Evolutionary conservation across 257 asterid species (phyloP), one percentile per base, ranked within the genome.

Genomic region (Solanum piurae): DNA sequence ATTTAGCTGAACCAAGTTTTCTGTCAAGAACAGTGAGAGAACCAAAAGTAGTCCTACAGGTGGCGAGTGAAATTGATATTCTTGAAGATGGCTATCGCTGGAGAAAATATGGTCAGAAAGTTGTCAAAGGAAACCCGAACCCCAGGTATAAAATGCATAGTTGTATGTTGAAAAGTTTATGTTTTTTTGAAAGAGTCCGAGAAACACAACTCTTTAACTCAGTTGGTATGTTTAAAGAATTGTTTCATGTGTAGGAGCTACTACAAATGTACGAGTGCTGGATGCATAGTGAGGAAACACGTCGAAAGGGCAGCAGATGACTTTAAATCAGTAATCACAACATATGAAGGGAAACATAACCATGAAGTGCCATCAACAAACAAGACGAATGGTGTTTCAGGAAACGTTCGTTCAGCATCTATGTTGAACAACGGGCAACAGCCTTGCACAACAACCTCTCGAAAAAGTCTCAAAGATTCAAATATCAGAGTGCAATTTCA

Each of bases 21-120:
- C 88, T 91, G 79, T 86, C 96, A 37, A 89, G 98, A 87, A 92
- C 95, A 18, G 89, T 91, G 36, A 92, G 98, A 3, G 99, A 96
- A 77, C 95, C 98, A 40, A 90, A 94, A 90, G 92, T 95, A 4
- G 93, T 95, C 12, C 91, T 96, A 86, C 98, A 95, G 89, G 91
- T 94, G 31, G 92, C 89, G 92, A 95, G 93, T 49, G 95, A 93
- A 4, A 89, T 92, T 20, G 99, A 96, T 71, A 94, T 96, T 85
- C 96, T 96, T 44, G 98, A 96, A 18, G 98, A 96, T 83, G 98
- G 98, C 52, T 95, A 94, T 33, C 90, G 98, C 11, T 95, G 98
- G 98, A 93, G 98, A 88, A 95, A 95, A 77, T 95, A 95, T 69
- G 98, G 98, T 1, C 98, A 95, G 83, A 95, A 95, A 66, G 98